Conservation (phyloP, 352 stramenopile genomes). For the Paralagenidium karlingii region DNA sequence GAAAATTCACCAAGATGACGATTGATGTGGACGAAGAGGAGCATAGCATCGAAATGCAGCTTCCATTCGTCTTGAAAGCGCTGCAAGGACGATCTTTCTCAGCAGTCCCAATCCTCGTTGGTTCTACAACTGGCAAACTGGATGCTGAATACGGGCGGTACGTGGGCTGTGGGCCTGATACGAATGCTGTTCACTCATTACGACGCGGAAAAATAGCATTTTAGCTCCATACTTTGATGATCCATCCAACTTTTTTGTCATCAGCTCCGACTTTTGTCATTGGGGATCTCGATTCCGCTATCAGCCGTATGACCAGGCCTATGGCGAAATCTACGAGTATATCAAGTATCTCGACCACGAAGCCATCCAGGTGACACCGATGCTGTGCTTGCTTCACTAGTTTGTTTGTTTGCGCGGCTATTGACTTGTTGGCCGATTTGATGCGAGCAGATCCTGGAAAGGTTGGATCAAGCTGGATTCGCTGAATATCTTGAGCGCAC, state of each 20-base stretch:
- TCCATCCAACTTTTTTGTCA: slow-evolving; percentile 87
- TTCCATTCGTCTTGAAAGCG: slow-evolving; percentile 73
- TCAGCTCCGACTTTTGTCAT: slow-evolving; percentile 97
- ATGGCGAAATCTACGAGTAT: slow-evolving; percentile 88
- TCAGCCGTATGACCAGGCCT: slow-evolving; percentile 67
- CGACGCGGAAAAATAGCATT: slow-evolving; percentile 27
- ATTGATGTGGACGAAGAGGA: slow-evolving; percentile 90
- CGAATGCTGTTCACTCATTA: background rate
- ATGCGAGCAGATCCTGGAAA: too few species aligned
- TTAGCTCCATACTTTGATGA: slow-evolving; percentile 88
- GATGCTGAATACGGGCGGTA: slow-evolving; percentile 84
- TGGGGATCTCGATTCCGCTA: slow-evolving; percentile 91
- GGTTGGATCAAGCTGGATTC: slow-evolving; percentile 86
- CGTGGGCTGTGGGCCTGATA: background rate
- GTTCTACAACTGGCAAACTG: slow-evolving; percentile 71
- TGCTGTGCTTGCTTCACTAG: background rate
- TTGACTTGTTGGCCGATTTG: too few species aligned
- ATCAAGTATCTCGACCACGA: slow-evolving; percentile 92
- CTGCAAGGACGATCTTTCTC: slow-evolving; percentile 72
- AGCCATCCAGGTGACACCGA: slow-evolving; percentile 44
- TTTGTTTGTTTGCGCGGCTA: slow-evolving; percentile 19
- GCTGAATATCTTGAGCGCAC: slow-evolving; percentile 90
- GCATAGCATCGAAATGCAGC: slow-evolving; percentile 96
- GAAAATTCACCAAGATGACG: slow-evolving; percentile 67
- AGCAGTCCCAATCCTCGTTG: slow-evolving; percentile 93